Percentiles rank a stretch among this genome's conserved stretches.
phyloP scores from a whole-genome alignment of 2,329 filamentous ascomycete species.

The Calonectria crousiana region DNA sequence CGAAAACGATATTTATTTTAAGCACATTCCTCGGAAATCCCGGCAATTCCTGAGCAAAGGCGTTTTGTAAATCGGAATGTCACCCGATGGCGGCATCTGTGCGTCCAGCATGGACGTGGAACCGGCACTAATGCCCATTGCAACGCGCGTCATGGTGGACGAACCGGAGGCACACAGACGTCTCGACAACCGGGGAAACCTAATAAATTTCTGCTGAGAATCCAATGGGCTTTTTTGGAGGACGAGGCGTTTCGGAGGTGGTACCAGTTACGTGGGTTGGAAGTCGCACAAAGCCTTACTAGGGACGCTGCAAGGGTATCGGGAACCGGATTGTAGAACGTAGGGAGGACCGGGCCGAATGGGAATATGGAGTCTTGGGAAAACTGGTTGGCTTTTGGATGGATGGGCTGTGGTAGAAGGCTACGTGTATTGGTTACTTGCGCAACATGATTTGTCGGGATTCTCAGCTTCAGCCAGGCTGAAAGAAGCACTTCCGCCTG shows the following conservation, averaged over 20 bases:
- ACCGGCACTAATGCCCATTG: not conserved
- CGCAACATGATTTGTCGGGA: not conserved
- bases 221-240: too few relatives aligned
- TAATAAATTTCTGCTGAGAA: not conserved
- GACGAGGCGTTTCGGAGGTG: not conserved
- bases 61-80: not conserved
- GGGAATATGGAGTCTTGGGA: not conserved
- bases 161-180: not conserved
- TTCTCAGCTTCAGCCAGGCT: not conserved
- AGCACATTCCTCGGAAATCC: not conserved
- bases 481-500: not conserved
- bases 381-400: not conserved
- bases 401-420: not conserved
- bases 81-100: not conserved
- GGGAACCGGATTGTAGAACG: slow-evolving; percentile 10
- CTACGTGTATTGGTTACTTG: not conserved
- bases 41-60: too few relatives aligned
- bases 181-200: not conserved
- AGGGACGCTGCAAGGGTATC: not conserved
- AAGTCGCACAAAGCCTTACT: not conserved
- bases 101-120: not conserved
- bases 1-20: not conserved
- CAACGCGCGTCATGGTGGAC: not conserved
- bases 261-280: not conserved
- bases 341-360: slow-evolving; percentile 22